A percentile compares a stretch with the other conserved stretches of the same genome.
Conservation (phyloP, 352 stramenopile genomes). For the Globisporangium nunn region DNA sequence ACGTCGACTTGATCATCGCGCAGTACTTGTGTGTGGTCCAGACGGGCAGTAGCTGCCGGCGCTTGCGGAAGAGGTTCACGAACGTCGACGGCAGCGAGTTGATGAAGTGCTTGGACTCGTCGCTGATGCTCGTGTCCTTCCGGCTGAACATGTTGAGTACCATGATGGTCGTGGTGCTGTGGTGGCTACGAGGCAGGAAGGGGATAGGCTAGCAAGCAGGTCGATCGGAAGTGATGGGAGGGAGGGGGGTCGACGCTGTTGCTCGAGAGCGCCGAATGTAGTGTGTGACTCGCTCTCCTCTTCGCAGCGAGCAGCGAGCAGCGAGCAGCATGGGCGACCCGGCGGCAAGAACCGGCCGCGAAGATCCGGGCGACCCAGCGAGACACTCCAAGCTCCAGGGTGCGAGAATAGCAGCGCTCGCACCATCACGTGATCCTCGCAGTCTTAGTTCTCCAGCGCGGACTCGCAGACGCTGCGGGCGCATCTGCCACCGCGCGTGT, state of each 20-base stretch:
- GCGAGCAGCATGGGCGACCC: neutral
- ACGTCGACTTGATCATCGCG: constrained; percentile 85
- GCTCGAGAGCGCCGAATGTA: neutral
- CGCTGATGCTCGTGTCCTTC: constrained; percentile 59
- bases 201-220: neutral
- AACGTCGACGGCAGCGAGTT: constrained; percentile 80
- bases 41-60: constrained; percentile 65
- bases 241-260: neutral
- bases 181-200: neutral
- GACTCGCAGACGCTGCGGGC: no score
- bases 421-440: no score
- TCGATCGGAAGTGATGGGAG: neutral
- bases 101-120: constrained; percentile 80
- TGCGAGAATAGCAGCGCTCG: neutral
- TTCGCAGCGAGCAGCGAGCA: neutral
- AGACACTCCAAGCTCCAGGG: no score
- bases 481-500: no score
- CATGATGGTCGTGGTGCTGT: constrained; percentile 22
- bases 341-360: neutral
- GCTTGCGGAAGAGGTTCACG: constrained; percentile 82
- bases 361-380: no score
- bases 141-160: constrained; percentile 76
- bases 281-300: neutral
- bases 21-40: constrained; percentile 86
- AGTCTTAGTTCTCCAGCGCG: no score